phyloP scores from a whole-genome alignment of 2,329 filamentous ascomycete genomes.

The Dendrostoma leiphaemia region DNA sequence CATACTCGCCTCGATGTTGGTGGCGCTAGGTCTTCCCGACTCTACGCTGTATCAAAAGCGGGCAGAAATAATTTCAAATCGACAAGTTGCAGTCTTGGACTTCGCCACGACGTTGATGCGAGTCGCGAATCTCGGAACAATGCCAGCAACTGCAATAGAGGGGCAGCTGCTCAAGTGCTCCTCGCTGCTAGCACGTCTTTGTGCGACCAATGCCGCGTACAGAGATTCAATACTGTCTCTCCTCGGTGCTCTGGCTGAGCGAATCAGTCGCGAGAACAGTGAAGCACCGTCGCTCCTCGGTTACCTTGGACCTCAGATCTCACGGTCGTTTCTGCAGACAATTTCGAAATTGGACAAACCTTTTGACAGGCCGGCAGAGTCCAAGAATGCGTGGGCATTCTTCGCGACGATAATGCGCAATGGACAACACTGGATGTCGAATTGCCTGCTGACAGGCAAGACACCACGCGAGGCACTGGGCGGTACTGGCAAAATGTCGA shows the following conservation, averaged over 20 bases:
- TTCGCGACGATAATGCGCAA: constrained; percentile 83
- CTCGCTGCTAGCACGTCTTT: constrained; percentile 73
- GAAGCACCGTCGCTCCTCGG: constrained; percentile 94
- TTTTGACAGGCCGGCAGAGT: constrained; percentile 62
- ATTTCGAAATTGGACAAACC: constrained; percentile 76
- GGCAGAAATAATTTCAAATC: constrained; percentile 53
- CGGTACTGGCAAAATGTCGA: constrained; percentile 48
- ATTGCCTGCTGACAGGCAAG: constrained; percentile 85
- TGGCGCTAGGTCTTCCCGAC: constrained; percentile 56
- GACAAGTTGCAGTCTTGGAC: constrained; percentile 62
- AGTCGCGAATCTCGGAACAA: constrained; percentile 62
- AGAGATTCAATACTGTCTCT: constrained; percentile 65
- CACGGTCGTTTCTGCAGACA: constrained; percentile 79
- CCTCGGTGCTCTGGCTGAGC: constrained; percentile 70
- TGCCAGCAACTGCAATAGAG: constrained; percentile 66
- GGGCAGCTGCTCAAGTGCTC: constrained; percentile 78
- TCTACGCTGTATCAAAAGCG: constrained; percentile 62
- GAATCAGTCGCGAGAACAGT: constrained; percentile 60
- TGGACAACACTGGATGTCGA: constrained; percentile 93
- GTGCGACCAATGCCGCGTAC: constrained; percentile 66
- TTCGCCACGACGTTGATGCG: constrained; percentile 71
- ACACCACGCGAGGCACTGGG: constrained; percentile 75
- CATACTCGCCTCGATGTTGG: constrained; percentile 67
- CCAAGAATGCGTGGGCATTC: constrained; percentile 76
- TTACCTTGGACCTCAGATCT: constrained; percentile 77